A percentile compares a stretch with the other conserved stretches of the same genome.
Evolutionary conservation across 2,329 filamentous ascomycete genomes (phyloP).

Genomic region (Apiospora arundinis): DNA sequence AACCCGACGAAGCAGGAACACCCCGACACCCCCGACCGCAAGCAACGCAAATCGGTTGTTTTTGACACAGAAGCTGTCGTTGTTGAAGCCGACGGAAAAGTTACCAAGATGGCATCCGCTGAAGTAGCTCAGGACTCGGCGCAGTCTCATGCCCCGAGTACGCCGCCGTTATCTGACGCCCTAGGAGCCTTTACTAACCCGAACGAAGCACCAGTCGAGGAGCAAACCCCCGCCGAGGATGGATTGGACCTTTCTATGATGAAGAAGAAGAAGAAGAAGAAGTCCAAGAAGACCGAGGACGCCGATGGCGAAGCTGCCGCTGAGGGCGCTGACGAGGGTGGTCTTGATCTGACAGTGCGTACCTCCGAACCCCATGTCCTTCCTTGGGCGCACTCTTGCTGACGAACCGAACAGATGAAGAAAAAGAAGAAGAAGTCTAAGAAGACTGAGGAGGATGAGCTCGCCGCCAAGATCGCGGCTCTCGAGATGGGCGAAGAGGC

Average conservation of each 20-base stretch:
- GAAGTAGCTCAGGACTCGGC: slow-evolving; percentile 82
- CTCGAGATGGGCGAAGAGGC: slow-evolving; percentile 69
- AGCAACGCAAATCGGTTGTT: slow-evolving; percentile 89
- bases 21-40: slow-evolving; percentile 57
- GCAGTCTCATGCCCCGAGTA: slow-evolving; percentile 77
- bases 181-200: slow-evolving; percentile 62
- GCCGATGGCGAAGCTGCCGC: slow-evolving; percentile 54
- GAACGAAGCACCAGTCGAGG: slow-evolving; percentile 48
- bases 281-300: slow-evolving; percentile 60
- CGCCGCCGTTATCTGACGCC: slow-evolving; percentile 63
- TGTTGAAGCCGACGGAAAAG: slow-evolving; percentile 87
- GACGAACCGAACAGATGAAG: slow-evolving; percentile 64
- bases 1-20: slow-evolving; percentile 35
- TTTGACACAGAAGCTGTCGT: slow-evolving; percentile 89
- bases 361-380: background rate
- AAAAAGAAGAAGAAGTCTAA: slow-evolving; percentile 71
- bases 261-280: slow-evolving; percentile 80
- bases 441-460: slow-evolving; percentile 56
- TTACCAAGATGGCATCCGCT: slow-evolving; percentile 76
- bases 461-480: slow-evolving; percentile 66
- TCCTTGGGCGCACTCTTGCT: background rate
- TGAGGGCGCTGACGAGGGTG: slow-evolving; percentile 63
- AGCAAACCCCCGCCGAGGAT: slow-evolving; percentile 54
- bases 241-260: slow-evolving; percentile 73
- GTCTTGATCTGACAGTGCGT: slow-evolving; percentile 55